Evolutionary conservation across 1,139 yeast genomes (phyloP), one percentile per base, ranked within the genome.

Genomic region (Schwanniomyces etchellsii): DNA sequence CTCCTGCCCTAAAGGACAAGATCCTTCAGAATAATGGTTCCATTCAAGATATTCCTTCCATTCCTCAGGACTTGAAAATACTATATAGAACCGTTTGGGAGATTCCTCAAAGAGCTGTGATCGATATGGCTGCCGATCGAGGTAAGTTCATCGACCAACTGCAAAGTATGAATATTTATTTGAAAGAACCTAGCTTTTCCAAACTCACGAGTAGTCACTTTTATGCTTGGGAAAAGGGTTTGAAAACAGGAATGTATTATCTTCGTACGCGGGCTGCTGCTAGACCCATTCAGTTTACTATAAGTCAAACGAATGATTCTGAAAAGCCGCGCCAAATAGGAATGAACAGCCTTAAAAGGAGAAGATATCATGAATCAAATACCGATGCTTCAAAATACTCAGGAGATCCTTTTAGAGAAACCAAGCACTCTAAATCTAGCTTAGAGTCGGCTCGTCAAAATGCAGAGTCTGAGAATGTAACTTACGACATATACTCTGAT

Each of bases 211-310:
- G 75, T 22, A 70, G 73, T 68, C 81, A 74, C 46, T 74, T 74
- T 55, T 73, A 73, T 41, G 76, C 76, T 22, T 74, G 81, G 81
- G 70, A 73, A 57, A 72, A 69, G 48, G 81, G 81, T 26, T 63
- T 74, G 40, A 74, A 74, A 55, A 74, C 81, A 26, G 81, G 81
- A 42, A 74, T 74, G 77, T 74, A 74, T 52, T 74, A 74, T 46
- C 59, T 74, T 43, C 62, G 81, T 56, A 89, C 97, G 4, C 93
- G 83, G 65, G 96, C 96, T 21, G 96, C 97, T 3, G 72, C 95
- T 17, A 80, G 91, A 31, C 95, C 97, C 20, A 89, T 89, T 45
- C 94, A 88, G 61, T 89, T 86, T 53, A 89, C 96, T 6, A 77
- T 89, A 28, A 94, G 84, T 7, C 21, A n/a, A 50, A 27, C 31